Evolutionary conservation across 768 basidiomycete species (phyloP), one percentile per base, ranked within the genome.

Genomic region (Hygrocybe punicea): DNA sequence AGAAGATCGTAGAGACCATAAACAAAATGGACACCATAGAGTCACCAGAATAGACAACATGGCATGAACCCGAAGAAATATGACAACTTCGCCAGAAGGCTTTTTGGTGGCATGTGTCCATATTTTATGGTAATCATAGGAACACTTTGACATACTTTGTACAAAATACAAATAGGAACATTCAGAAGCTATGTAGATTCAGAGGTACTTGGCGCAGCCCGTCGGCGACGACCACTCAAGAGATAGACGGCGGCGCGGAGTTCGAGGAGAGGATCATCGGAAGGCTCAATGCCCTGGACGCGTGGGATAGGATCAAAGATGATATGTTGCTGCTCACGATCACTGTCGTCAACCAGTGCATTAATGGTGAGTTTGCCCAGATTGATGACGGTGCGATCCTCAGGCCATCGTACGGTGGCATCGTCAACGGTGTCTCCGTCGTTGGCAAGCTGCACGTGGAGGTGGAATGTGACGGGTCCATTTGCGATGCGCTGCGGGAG

Each of bases 291-390:
- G 23, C 63, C 63, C 1, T 58, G 34, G 24, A 63, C 55, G 33
- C 62, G 63, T 21, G 63, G 63, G 16, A 62, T 58, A 6, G 63
- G 63, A 42, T 65, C 63, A 35, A 63, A 63, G 21, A 65, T 62
- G 9, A 65, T 60, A 23, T 55, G 60, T 56, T 62, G 56, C 37
- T 61, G 59, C 56, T 59, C 62, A 13, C 14, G 51, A 3, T 48
- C 44, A 25, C 62, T 62, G 24, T 58, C 56, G 6, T 45, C 35
- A 10, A 62, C 56, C n/a, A 65, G 16, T 21, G n/a, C 55, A 11
- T 36, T 54, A 21, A 65, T 33, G 17, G 59, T 52, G 19, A 65
- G 13, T 13, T 48, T 62, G n/a, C 63, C 63, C 11, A 65, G 29
- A 48, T 60, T 57, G 1, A 62, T 36, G 8, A 45, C 60, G 3